Evolutionary conservation across 139 green algal species (phyloP).

Genomic region (Mychonastes homosphaera): DNA sequence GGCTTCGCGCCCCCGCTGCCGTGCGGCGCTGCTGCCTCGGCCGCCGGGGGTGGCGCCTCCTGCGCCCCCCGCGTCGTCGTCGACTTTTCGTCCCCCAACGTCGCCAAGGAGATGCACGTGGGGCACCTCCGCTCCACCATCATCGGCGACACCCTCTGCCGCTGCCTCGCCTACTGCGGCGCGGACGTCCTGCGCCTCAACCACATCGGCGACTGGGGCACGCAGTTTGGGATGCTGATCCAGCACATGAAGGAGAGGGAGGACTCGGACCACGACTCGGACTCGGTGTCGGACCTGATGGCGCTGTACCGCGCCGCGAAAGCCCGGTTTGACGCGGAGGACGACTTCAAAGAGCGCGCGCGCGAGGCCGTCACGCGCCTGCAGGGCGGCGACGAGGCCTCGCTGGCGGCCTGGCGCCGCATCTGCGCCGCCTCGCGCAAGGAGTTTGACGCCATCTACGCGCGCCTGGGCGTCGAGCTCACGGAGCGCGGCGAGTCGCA

Average conservation of each 20-base stretch:
- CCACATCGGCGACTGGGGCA: constrained; percentile 97
- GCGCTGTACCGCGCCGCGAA: constrained; percentile 61
- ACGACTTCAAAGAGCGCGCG: constrained; percentile 88
- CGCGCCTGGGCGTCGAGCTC: constrained; percentile 66
- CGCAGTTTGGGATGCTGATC: constrained; percentile 99
- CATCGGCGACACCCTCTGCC: constrained; percentile 77
- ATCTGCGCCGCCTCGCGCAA: constrained; percentile 84
- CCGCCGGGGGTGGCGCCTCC: background rate
- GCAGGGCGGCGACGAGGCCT: constrained; percentile 51
- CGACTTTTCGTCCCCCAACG: constrained; percentile 96
- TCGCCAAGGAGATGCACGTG: constrained; percentile 99
- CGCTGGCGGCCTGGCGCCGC: constrained; percentile 60
- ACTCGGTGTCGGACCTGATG: constrained; percentile 70
- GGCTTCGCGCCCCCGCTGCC: constrained; percentile 11
- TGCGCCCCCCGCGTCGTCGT: constrained; percentile 55
- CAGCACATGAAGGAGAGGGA: constrained; percentile 70
- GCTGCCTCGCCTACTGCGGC: constrained; percentile 76
- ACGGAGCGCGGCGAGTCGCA: constrained; percentile 87
- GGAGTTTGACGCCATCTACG: constrained; percentile 87
- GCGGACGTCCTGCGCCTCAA: constrained; percentile 86
- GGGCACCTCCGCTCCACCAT: constrained; percentile 96
- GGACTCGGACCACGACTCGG: too few species aligned
- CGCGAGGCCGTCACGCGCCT: constrained; percentile 78
- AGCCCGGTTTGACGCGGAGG: constrained; percentile 88
- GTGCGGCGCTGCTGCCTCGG: constrained; percentile 11